Percentiles rank a stretch among this genome's conserved stretches.
Conservation (phyloP, 2,329 filamentous ascomycete genomes). For the Neurospora crassa region DNA sequence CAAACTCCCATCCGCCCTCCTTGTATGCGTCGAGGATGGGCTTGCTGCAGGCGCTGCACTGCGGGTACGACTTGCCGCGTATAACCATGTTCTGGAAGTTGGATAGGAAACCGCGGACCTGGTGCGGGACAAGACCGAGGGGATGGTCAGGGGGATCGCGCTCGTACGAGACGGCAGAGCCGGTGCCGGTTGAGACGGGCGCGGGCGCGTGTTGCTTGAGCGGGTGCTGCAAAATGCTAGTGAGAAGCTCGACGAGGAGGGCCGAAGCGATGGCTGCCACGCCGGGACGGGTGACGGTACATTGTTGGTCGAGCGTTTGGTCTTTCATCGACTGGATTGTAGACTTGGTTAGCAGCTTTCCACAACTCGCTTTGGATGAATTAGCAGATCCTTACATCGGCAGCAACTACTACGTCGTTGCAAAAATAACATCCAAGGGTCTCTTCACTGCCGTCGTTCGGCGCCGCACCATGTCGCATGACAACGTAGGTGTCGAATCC, state of each 20-base stretch:
- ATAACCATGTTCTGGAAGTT: constrained; percentile 67
- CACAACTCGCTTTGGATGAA: neutral
- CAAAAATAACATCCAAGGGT: constrained; percentile 95
- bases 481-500: constrained; percentile 96
- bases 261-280: constrained; percentile 88
- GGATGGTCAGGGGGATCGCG: constrained; percentile 49
- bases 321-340: constrained; percentile 71
- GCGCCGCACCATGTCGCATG: constrained; percentile 81
- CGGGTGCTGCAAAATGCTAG: constrained; percentile 82
- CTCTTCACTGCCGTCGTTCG: constrained; percentile 43
- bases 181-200: constrained; percentile 29
- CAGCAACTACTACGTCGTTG: constrained; percentile 91
- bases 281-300: constrained; percentile 90
- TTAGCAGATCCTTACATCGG: constrained; percentile 59
- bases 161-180: constrained; percentile 34
- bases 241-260: constrained; percentile 79
- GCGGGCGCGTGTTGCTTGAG: constrained; percentile 52
- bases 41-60: constrained; percentile 71
- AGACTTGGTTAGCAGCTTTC: constrained; percentile 6
- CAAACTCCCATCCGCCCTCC: constrained; percentile 63
- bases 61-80: constrained; percentile 65
- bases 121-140: constrained; percentile 65
- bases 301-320: constrained; percentile 93
- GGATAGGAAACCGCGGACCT: constrained; percentile 67
- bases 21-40: constrained; percentile 60